Percentiles rank a stretch among this genome's conserved stretches.
Conservation (phyloP, 129 eudicot genomes). For the Tanacetum coccineum region DNA sequence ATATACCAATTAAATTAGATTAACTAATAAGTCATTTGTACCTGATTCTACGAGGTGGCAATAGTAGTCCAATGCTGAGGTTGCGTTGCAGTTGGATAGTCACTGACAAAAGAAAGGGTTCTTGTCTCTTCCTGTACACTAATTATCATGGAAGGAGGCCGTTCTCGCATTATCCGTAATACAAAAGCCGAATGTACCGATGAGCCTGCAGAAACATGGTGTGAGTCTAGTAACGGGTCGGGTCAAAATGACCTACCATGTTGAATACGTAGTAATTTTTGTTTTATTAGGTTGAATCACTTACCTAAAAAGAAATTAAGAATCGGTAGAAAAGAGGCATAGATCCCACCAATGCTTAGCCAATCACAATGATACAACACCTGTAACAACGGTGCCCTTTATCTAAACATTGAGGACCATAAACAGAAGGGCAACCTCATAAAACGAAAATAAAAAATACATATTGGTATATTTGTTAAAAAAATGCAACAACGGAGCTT, state of each 20-base stretch:
- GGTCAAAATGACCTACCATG: too few relatives aligned
- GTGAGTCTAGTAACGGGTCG: neutral
- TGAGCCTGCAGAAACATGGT: constrained; percentile 47
- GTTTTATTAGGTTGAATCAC: neutral
- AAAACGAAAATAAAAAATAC: constrained; percentile 18
- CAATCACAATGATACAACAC: constrained; percentile 70
- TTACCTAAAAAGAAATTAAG: constrained; percentile 75
- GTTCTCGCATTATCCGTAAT: constrained; percentile 66
- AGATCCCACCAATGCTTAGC: constrained; percentile 40
- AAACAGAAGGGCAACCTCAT: neutral
- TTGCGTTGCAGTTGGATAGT: constrained; percentile 38
- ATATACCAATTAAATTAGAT: too few relatives aligned
- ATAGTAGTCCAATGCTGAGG: constrained; percentile 60
- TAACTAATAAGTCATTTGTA: too few relatives aligned
- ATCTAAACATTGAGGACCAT: constrained; percentile 10
- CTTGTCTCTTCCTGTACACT: constrained; percentile 47
- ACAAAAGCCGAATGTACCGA: constrained; percentile 69
- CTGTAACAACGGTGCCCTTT: constrained; percentile 42
- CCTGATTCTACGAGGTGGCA: constrained; percentile 71
- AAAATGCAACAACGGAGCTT: constrained; percentile 76
- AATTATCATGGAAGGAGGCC: constrained; percentile 46
- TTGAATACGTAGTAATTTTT: too few relatives aligned
- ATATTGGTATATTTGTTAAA: constrained; percentile 74
- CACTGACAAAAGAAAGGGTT: constrained; percentile 60
- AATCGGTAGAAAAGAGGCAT: constrained; percentile 54